A percentile compares a stretch with the other conserved stretches of the same genome.
Conservation (phyloP, 2,329 filamentous ascomycete genomes). For the Colletotrichum sp. region DNA sequence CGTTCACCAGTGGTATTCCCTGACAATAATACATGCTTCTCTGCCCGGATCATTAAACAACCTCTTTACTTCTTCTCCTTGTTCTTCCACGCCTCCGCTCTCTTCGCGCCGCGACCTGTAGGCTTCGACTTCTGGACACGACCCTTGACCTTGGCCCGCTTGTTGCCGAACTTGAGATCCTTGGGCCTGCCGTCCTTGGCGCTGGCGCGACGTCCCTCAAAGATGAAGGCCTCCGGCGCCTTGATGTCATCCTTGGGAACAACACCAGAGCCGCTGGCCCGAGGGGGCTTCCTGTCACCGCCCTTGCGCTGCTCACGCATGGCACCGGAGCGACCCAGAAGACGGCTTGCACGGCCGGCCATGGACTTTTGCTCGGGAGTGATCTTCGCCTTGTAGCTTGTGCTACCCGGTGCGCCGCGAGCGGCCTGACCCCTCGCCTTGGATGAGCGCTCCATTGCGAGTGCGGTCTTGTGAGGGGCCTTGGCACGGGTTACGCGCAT, state of each 20-base stretch:
- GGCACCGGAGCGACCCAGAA: conserved; percentile 74
- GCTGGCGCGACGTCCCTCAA: conserved; percentile 80
- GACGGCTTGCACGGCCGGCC: conserved; percentile 74
- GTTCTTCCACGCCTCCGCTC: conserved; percentile 52
- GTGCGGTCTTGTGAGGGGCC: conserved; percentile 66
- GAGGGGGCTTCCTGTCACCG: conserved; percentile 25
- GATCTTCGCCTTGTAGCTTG: conserved; percentile 71
- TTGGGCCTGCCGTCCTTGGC: conserved; percentile 68
- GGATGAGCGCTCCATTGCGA: conserved; percentile 55
- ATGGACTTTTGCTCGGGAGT: conserved; percentile 73
- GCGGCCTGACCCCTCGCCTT: conserved; percentile 36
- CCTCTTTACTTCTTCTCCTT: conserved; percentile 28
- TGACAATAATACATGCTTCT: background rate
- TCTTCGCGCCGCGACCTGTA: conserved; percentile 40
- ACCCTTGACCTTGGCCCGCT: conserved; percentile 55
- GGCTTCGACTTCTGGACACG: conserved; percentile 42
- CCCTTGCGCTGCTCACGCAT: conserved; percentile 39
- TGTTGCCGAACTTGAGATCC: conserved; percentile 61
- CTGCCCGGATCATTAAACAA: background rate
- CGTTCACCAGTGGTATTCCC: background rate
- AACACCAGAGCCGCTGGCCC: conserved; percentile 24
- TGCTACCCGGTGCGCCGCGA: conserved; percentile 34
- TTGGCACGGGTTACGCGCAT: conserved; percentile 89
- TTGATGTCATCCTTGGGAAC: conserved; percentile 42
- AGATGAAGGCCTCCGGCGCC: conserved; percentile 75